These are phyloP conservation scores for Simplicillium sp. DNA, from an alignment of 2,329 filamentous ascomycete genomes.

Conservation along the genomic window DNA sequence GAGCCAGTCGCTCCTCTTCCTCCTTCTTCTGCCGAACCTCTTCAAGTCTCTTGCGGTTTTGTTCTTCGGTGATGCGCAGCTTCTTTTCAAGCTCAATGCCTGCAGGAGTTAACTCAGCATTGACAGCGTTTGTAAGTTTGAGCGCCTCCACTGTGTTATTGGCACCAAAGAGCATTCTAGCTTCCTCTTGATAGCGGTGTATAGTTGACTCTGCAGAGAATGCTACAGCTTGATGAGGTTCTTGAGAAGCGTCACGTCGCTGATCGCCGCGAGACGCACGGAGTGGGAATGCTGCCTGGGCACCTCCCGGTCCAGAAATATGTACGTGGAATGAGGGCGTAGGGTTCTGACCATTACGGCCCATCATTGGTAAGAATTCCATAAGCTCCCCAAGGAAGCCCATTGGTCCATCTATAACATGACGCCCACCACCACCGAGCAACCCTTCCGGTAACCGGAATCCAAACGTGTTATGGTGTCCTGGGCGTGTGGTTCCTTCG, in stretches of 20 bases:
- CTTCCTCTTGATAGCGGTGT: conserved; percentile 81
- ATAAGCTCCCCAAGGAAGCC: conserved; percentile 47
- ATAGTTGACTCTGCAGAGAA: conserved; percentile 66
- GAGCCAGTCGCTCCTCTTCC: conserved; percentile 55
- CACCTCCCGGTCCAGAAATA: conserved; percentile 41
- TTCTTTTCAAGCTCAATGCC: conserved; percentile 76
- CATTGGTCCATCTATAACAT: conserved; percentile 39
- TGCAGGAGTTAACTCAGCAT: conserved; percentile 68
- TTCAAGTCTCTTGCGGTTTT: conserved; percentile 36
- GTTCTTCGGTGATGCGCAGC: conserved; percentile 49
- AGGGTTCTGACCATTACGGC: conserved; percentile 31
- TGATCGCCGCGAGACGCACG: conserved; percentile 36
- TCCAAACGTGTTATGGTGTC: conserved; percentile 44
- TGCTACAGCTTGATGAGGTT: conserved; percentile 64
- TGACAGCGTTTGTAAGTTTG: conserved; percentile 57
- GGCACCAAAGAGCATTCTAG: conserved; percentile 71
- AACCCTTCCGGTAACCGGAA: conserved; percentile 36
- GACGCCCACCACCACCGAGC: conserved; percentile 26
- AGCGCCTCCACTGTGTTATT: conserved; percentile 56
- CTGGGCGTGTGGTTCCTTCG: conserved; percentile 37
- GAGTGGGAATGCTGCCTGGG: conserved; percentile 24
- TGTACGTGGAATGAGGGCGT: conserved; percentile 49
- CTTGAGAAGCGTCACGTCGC: conserved; percentile 39
- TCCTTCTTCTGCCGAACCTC: conserved; percentile 53
- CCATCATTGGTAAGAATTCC: conserved; percentile 40